Conservation (phyloP, 2,329 filamentous ascomycete species). For the Ceratocystis papillata region DNA sequence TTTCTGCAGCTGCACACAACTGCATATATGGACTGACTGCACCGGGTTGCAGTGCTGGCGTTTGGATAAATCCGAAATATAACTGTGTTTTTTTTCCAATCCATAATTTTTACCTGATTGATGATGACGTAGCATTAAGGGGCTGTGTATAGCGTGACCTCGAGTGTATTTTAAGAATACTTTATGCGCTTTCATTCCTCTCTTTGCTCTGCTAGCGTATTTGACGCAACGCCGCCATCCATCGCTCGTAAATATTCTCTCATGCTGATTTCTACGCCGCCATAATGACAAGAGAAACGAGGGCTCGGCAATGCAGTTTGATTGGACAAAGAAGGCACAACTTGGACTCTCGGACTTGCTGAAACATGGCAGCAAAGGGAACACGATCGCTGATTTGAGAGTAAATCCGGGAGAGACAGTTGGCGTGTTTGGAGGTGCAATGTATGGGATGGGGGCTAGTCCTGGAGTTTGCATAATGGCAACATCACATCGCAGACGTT, state of each 20-base stretch:
- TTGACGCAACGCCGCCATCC: too few relatives aligned
- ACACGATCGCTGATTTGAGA: not conserved
- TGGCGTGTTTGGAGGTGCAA: too few relatives aligned
- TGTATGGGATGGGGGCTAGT: too few relatives aligned
- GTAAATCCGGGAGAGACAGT: not conserved
- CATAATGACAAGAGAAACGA: not conserved
- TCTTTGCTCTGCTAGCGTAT: not conserved
- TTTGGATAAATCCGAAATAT: constrained; percentile 10
- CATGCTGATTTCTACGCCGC: not conserved
- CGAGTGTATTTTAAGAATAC: not conserved
- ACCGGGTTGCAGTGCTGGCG: constrained; percentile 13
- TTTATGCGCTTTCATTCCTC: not conserved
- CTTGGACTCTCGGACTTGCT: not conserved
- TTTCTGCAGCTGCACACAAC: not conserved
- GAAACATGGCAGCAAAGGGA: not conserved
- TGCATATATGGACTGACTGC: constrained; percentile 5
- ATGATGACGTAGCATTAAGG: not conserved
- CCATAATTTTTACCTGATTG: not conserved
- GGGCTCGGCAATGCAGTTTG: not conserved
- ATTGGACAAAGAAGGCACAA: not conserved
- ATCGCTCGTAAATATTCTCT: too few relatives aligned
- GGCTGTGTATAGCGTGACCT: not conserved
- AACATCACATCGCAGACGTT: too few relatives aligned
- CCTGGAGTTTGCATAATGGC: not conserved
- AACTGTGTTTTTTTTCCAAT: not conserved